phyloP scores from a whole-genome alignment of 75 land plant species.

The Gnetum montanum region DNA sequence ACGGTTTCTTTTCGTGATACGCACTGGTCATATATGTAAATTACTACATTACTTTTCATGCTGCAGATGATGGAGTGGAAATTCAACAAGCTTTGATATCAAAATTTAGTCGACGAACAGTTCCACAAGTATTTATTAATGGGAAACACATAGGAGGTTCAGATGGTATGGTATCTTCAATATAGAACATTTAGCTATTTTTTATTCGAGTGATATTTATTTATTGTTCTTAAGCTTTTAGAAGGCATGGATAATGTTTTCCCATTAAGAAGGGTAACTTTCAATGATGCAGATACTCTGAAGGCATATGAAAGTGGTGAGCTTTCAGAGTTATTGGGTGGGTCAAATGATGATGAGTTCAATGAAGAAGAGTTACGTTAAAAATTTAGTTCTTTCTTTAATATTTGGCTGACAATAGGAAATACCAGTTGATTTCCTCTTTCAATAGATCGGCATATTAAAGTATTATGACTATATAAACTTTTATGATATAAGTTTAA shows the following conservation, averaged over 20 bases:
- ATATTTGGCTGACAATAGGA: too few relatives aligned
- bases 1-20: too few relatives aligned
- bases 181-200: neutral
- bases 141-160: slow-evolving; percentile 95
- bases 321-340: slow-evolving; percentile 51
- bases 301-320: slow-evolving; percentile 71
- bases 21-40: too few relatives aligned
- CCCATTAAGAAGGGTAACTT: neutral
- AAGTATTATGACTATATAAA: too few relatives aligned
- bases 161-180: too few relatives aligned
- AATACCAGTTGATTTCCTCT: too few relatives aligned
- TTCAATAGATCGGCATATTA: too few relatives aligned
- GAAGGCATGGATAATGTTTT: too few relatives aligned
- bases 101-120: slow-evolving; percentile 86
- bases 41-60: too few relatives aligned
- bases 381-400: neutral
- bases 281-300: slow-evolving; percentile 49
- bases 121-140: slow-evolving; percentile 93
- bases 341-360: slow-evolving; percentile 7
- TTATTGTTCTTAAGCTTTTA: neutral
- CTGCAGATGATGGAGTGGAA: slow-evolving; percentile 74
- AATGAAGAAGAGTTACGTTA: slow-evolving; percentile 13
- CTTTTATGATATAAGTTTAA: too few relatives aligned
- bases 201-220: neutral
- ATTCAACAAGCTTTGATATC: slow-evolving; percentile 71